Evolutionary conservation across 179 eudicot genomes (phyloP).

Genomic region (Sideroxylon spinosum): DNA sequence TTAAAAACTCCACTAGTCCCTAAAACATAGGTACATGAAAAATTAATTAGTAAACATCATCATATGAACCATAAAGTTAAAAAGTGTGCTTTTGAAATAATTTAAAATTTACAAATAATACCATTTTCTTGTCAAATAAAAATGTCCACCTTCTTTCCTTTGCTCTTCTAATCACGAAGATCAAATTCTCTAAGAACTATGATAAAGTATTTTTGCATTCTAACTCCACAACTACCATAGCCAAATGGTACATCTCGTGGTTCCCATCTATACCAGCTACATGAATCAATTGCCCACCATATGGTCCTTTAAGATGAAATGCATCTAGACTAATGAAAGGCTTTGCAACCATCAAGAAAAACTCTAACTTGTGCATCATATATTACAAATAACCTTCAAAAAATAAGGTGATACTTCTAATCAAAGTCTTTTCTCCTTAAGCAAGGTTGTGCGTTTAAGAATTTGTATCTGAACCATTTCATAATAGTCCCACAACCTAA

Average conservation of each 20-base stretch:
- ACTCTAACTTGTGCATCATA: neutral
- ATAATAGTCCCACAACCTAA: neutral
- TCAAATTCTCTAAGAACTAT: conserved; percentile 15
- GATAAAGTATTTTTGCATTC: conserved; percentile 3
- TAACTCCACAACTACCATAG: conserved; percentile 15
- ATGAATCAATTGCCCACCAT: neutral
- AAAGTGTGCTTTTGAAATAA: too few relatives aligned
- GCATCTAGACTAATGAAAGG: neutral
- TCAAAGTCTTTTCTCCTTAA: neutral
- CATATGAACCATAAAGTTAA: too few relatives aligned
- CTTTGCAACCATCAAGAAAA: neutral
- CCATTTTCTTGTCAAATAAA: neutral
- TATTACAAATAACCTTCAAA: neutral
- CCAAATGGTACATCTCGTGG: conserved; percentile 20
- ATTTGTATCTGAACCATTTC: neutral
- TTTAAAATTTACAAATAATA: neutral
- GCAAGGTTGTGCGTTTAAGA: neutral
- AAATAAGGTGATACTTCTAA: too few relatives aligned
- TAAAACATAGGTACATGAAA: too few relatives aligned
- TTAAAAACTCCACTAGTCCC: neutral
- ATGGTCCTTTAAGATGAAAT: neutral
- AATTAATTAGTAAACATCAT: too few relatives aligned
- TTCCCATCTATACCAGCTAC: conserved; percentile 19
- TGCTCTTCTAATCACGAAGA: neutral
- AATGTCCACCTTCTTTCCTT: neutral